Conservation (phyloP, 192 early-diverging fungal species). For the Coemansia umbellata region DNA sequence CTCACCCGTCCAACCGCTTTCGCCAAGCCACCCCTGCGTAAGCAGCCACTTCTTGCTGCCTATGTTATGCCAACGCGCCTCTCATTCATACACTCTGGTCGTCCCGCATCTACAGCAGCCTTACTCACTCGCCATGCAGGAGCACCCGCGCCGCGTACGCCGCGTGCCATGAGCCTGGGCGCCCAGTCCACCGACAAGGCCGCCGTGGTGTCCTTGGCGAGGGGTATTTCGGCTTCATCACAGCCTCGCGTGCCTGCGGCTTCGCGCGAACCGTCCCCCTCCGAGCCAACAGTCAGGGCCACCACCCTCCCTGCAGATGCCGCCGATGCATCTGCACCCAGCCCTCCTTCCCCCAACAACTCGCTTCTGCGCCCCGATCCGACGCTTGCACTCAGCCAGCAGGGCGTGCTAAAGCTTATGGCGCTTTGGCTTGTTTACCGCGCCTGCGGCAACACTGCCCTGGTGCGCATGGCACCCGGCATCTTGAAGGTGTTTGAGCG, state of each 20-base stretch:
- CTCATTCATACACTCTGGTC: constrained; percentile 11
- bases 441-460: constrained; percentile 26
- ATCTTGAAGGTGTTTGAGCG: constrained; percentile 26
- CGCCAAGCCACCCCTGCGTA: neutral
- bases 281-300: neutral
- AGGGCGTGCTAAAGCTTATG: constrained; percentile 34
- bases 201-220: constrained; percentile 8
- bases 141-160: constrained; percentile 19
- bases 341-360: neutral
- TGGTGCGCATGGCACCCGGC: constrained; percentile 36
- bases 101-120: constrained; percentile 15
- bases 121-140: constrained; percentile 17
- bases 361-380: constrained; percentile 41
- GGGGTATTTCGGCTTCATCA: constrained; percentile 19
- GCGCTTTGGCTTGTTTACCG: constrained; percentile 40
- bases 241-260: constrained; percentile 8
- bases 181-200: constrained; percentile 8
- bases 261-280: neutral
- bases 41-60: constrained; percentile 10
- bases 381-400: constrained; percentile 34
- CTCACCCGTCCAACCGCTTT: constrained; percentile 13
- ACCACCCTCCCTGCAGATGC: neutral
- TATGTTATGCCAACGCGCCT: constrained; percentile 30
- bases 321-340: neutral
- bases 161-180: constrained; percentile 11